Conservation (phyloP, 1,284 basidiomycete genomes). For the Lignosus rhinocerotis region DNA sequence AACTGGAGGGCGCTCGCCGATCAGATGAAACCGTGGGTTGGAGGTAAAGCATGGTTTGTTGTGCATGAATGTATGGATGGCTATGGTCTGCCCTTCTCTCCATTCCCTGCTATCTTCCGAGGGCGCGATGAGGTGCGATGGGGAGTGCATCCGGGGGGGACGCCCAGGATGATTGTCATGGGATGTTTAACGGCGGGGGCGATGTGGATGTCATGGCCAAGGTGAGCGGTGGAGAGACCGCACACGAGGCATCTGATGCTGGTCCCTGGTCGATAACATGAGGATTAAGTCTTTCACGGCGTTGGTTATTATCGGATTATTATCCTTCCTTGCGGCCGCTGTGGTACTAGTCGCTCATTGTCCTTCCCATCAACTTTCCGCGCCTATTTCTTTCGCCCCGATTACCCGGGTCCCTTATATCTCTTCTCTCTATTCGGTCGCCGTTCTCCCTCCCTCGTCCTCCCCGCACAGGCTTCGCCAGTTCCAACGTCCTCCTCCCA, state of each 20-base stretch:
- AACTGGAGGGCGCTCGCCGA: constrained; percentile 16
- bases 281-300: constrained; percentile 17
- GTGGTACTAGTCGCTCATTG: constrained; percentile 21
- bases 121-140: not conserved
- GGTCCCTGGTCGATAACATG: constrained; percentile 24
- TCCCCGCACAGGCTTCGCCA: constrained; percentile 34
- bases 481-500: constrained; percentile 33
- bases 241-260: constrained; percentile 26
- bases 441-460: constrained; percentile 36
- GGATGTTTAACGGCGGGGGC: constrained; percentile 5
- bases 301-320: constrained; percentile 25
- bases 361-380: constrained; percentile 25
- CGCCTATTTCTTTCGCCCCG: constrained; percentile 26
- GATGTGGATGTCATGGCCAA: constrained; percentile 21
- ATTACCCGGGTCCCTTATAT: constrained; percentile 37
- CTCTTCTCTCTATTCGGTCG: constrained; percentile 31
- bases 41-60: not conserved
- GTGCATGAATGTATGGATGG: not conserved
- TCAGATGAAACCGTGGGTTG: not conserved
- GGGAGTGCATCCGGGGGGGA: not conserved
- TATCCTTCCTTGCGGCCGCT: constrained; percentile 16
- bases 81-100: not conserved
- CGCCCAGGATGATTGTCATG: constrained; percentile 1
- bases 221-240: constrained; percentile 20
- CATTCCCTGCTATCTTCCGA: not conserved